Conservation (phyloP, 1,284 basidiomycete genomes). For the Apiotrichum veenhuisii region DNA sequence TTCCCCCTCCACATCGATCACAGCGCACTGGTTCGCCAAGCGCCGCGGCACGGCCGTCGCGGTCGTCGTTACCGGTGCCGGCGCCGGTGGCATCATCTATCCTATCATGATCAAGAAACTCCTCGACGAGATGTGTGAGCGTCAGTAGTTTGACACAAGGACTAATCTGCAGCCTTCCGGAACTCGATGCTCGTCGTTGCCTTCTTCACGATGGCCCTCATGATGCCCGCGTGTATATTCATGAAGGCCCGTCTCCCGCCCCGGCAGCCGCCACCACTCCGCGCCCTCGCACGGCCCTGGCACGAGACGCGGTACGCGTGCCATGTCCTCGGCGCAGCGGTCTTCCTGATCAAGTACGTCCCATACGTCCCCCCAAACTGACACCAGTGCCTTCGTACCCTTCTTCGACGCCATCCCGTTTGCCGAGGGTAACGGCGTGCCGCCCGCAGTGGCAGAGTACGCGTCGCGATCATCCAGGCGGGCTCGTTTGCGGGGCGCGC, state of each 20-base stretch:
- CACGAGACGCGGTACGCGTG: slow-evolving; percentile 8
- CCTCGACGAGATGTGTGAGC: slow-evolving; percentile 9
- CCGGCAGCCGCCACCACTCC: slow-evolving; percentile 17
- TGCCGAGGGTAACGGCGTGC: slow-evolving; percentile 1
- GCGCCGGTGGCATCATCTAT: slow-evolving; percentile 36
- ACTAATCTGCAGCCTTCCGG: slow-evolving; percentile 13
- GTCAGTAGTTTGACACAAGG: background rate
- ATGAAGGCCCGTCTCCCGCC: slow-evolving; percentile 22
- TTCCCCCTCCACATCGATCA: slow-evolving; percentile 41
- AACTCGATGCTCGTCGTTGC: slow-evolving; percentile 25
- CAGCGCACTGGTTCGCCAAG: slow-evolving; percentile 45
- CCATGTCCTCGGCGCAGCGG: slow-evolving; percentile 6
- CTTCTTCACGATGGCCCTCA: slow-evolving; percentile 17
- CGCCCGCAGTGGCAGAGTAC: slow-evolving; percentile 4
- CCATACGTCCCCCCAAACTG: background rate
- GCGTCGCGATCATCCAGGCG: slow-evolving; percentile 10
- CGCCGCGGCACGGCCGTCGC: slow-evolving; percentile 41
- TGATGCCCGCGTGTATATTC: slow-evolving; percentile 25
- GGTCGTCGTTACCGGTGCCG: slow-evolving; percentile 40
- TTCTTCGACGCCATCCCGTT: slow-evolving; percentile 14
- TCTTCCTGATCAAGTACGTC: slow-evolving; percentile 1
- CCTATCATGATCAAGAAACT: slow-evolving; percentile 26
- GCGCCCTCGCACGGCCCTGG: slow-evolving; percentile 9
- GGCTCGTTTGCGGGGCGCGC: slow-evolving; percentile 9
- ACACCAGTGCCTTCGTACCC: slow-evolving; percentile 13